Evolutionary conservation across 352 stramenopile genomes (phyloP), one percentile per base, ranked within the genome.

Genomic region (Phytophthora quininea): DNA sequence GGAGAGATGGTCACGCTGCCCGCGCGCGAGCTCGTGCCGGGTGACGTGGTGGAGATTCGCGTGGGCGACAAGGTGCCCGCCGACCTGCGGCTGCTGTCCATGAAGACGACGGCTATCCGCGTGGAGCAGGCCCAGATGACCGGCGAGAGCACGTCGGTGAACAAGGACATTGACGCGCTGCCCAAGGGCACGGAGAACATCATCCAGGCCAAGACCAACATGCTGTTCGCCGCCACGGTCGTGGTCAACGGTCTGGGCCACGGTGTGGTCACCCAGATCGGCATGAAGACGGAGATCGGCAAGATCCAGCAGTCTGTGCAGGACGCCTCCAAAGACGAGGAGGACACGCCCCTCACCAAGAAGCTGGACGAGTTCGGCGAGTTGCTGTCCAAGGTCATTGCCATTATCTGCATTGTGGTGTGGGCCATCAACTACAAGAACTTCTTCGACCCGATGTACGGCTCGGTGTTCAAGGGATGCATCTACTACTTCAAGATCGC

Each of bases 311-410:
- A 90, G 61, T 91, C 79, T n/a, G 84, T 99, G 24, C 92, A 97
- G 55, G 86, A 98, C 53, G 96, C 96, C 8, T 95, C 96, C 11
- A 89, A 96, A 55, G 92, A 98, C 7, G 88, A 98, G 54, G 86
- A 98, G 56, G 93, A 98, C 62, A 99, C 98, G 47, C 98, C 98
- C 32, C 83, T 99, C 1, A 97, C 91, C 64, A 95, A 98, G 67
- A 99, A 99, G 78, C 79, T 99, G 6, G 98, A 99, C 80, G 96
- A 99, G 74, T 99, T 99, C 76, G 97, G 96, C 31, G 85, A 98
- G 63, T 87, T 94, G 19, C 77, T 99, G 42, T 98, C 97, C 10
- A 94, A 97, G 61, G 90, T 99, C 24, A 99, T 99, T 72, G 95
- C 93, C n/a, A 68, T 97, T 37, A 99, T 99, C 61, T 99, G 98